A percentile compares a stretch with the other conserved stretches of the same genome.
These are phyloP conservation scores for Leishmania mexicana DNA, from an alignment of 208 protist genomes.

Conservation along the genomic window DNA sequence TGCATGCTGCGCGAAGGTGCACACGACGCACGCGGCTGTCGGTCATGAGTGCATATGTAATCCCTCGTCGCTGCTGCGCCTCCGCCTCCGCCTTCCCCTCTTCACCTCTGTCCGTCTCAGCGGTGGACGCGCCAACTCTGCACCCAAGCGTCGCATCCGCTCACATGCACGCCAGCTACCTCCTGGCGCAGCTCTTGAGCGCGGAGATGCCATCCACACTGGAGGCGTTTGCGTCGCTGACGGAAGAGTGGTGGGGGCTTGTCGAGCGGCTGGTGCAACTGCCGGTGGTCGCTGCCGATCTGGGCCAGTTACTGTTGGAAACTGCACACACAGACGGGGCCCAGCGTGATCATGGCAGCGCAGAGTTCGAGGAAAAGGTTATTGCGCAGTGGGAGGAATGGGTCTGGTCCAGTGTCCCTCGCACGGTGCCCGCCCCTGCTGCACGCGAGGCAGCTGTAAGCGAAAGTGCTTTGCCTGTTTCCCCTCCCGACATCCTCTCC, in stretches of 20 bases:
- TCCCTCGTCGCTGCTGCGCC: constrained; percentile 3
- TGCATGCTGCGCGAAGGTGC: background rate
- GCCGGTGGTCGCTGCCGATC: constrained; percentile 11
- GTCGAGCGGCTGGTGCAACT: constrained; percentile 22
- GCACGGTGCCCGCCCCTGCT: constrained; percentile 19
- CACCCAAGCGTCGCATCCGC: constrained; percentile 25
- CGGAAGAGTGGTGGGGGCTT: constrained; percentile 19
- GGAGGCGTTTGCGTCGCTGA: constrained; percentile 5
- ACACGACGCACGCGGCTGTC: background rate
- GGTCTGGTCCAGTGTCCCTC: constrained; percentile 27
- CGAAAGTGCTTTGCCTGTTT: background rate
- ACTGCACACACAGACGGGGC: background rate
- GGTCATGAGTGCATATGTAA: background rate
- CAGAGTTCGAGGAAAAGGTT: constrained; percentile 5
- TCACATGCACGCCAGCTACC: constrained; percentile 22
- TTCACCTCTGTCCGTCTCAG: background rate
- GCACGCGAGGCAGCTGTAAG: background rate
- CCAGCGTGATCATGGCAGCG: background rate
- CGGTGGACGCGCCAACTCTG: background rate
- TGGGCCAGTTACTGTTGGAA: constrained; percentile 22
- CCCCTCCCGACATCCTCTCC: constrained; percentile 31
- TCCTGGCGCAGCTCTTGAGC: constrained; percentile 8
- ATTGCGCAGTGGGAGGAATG: constrained; percentile 24
- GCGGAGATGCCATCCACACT: constrained; percentile 7
- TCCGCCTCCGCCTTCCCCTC: background rate